Evolutionary conservation across 108 stramenopile species (phyloP), one percentile per base, ranked within the genome.

Genomic region (Nitzschia sp.): DNA sequence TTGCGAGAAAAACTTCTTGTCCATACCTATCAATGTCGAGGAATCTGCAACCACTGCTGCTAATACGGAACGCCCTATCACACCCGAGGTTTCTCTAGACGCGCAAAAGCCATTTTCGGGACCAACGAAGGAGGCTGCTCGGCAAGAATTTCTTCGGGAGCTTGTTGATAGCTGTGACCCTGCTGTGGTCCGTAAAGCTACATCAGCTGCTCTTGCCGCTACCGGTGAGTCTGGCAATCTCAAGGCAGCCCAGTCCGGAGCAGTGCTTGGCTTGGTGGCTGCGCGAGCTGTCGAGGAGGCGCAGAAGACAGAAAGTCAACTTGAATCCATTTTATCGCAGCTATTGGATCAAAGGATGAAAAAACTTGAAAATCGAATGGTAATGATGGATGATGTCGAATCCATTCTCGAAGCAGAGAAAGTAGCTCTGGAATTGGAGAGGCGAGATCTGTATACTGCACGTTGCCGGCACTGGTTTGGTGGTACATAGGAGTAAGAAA

Each of bases 391-490:
- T 76, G 93, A 94, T 70, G 79, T 91, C 2, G 93, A 94, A 79
- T 90, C 85, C 19, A 80, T 94, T 58, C 46, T 94, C 69, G 93
- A 94, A 44, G 89, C 90, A 19, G 93, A 94, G 70, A 76, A 89
- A 32, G 83, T 91, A n/a, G 85, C 93, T 11, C 63, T 94, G 35
- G 93, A 94, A 44, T 70, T 94, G 32, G 93, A 94, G 63, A 75
- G 93, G n/a, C 80, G 93, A 16, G 93, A 94, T 58, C 73, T 94
- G 57, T 94, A 94, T 54, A 94, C 93, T 2, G 75, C 87, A 19
- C 59, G 93, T 31, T 94, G 93, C 55, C 80, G 93, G 21, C 81
- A 88, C 65, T 94, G 93, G 93, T 94, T 90, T 59, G 79, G 76
- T 15, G 79, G 59, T 29, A 54, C 65, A 45, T 75, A n/a, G n/a